Evolutionary conservation across 139 green algal species (phyloP).

Genomic region (Closterium sp.): DNA sequence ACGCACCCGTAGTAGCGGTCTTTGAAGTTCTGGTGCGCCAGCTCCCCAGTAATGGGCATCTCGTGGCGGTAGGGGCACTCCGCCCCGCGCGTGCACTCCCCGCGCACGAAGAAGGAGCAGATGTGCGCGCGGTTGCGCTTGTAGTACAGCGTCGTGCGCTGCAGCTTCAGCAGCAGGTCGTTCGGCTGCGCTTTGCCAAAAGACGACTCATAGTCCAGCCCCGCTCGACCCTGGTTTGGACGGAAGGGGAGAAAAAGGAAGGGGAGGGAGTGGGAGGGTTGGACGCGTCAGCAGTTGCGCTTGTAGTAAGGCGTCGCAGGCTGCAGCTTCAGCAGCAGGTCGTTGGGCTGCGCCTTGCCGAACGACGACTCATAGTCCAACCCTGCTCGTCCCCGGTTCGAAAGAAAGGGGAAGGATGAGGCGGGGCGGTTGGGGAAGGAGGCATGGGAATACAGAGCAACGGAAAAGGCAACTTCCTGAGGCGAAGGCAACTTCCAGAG

Average conservation of each 20-base stretch:
- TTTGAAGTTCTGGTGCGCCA: slow-evolving; percentile 93
- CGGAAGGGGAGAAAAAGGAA: background rate
- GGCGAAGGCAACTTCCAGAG: no score
- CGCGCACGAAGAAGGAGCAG: slow-evolving; percentile 92
- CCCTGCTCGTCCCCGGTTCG: slow-evolving; percentile 13
- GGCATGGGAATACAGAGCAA: no score
- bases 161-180: slow-evolving; percentile 78
- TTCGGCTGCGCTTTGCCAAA: slow-evolving; percentile 54
- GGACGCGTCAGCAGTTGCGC: slow-evolving; percentile 87
- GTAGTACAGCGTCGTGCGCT: slow-evolving; percentile 92
- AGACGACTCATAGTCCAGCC: slow-evolving; percentile 45
- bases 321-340: slow-evolving; percentile 78
- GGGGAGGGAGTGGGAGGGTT: slow-evolving; percentile 67
- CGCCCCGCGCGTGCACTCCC: slow-evolving; percentile 87
- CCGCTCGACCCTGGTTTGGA: slow-evolving; percentile 20
- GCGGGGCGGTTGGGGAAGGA: background rate
- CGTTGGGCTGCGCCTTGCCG: slow-evolving; percentile 57
- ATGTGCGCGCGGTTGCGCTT: slow-evolving; percentile 90
- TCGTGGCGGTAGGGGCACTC: slow-evolving; percentile 84
- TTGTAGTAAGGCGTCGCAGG: slow-evolving; percentile 95
- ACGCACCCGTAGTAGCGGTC: slow-evolving; percentile 89
- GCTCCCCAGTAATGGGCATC: slow-evolving; percentile 58
- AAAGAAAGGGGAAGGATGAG: background rate
- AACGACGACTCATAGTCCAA: slow-evolving; percentile 47
- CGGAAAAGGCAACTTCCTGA: no score